Base-by-base conservation (phyloP, 345 rosid genomes). In the Syzygium jambos region DNA sequence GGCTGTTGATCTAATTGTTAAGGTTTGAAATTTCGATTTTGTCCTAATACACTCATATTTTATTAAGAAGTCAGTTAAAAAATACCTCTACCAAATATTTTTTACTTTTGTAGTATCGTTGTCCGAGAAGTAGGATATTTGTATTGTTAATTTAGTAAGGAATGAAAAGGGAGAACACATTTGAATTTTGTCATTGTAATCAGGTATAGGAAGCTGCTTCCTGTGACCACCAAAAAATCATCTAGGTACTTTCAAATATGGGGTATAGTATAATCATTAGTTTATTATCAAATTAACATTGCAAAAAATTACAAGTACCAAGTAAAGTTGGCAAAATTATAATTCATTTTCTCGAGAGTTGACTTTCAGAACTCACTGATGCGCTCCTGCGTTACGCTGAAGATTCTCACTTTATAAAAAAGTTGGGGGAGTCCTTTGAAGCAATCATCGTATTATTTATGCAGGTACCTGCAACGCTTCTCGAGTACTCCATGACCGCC, bases 401-500 rank as follows among this genome's bases (percentile, higher is more conserved):
- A 73, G 29, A 57, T 56, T 56, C 29, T 25, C 29, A 57, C 63
- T 57, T 57, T 23, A 11, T 57, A 27, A 23, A 55, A 55, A 57
- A 25, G n/a, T 57, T 57, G 63, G 63, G 63, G 14, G n/a, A 57
- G n/a, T 23, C 63, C 46, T 85, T 46, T 85, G 34, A 51, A 14
- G n/a, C 55, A 51, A 51, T 53, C n/a, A 8, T 22, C 11, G 12
- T 38, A 25, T 38, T 15, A 16, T 85, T n/a, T 29, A n/a, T 87
- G 86, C 90, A 98, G 99, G 96, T 92, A 89, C 94, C 96, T 1
- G 94, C 89, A 29, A 87, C 93, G 56, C 96, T 98, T 89, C 96
- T 95, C 0, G 99, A 96, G 90, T 96, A 95, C 92, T 95, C 98
- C 85, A 59, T 98, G 96, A 95, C 21, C 83, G 96, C 99, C 15